Percentiles rank a stretch among this genome's conserved stretches.
These are phyloP conservation scores for Aureobasidium subglaciale DNA, from an alignment of 2,329 filamentous ascomycete species.

Conservation along the genomic window DNA sequence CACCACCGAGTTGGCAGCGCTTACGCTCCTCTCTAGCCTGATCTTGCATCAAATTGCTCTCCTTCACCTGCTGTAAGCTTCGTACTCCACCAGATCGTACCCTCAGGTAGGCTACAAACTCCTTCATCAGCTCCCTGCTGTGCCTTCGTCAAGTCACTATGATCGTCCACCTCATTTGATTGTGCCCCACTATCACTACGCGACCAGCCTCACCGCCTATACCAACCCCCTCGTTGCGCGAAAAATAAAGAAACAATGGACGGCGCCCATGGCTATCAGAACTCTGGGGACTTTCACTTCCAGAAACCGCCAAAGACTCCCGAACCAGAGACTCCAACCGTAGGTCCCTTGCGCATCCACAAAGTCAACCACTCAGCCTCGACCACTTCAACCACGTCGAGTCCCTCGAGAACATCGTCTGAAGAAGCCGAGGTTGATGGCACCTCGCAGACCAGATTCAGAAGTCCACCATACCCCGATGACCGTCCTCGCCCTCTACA, in stretches of 20 bases:
- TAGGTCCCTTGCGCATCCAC: conserved; percentile 73
- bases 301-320: conserved; percentile 27
- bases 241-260: background rate
- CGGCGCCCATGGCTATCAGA: conserved; percentile 40
- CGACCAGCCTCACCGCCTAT: conserved; percentile 6
- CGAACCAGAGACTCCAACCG: conserved; percentile 59
- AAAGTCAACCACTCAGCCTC: conserved; percentile 53
- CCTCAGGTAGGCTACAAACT: background rate
- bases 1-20: conserved; percentile 10
- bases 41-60: background rate
- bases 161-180: conserved; percentile 5
- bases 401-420: conserved; percentile 45
- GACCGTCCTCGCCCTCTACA: conserved; percentile 27
- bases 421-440: conserved; percentile 62
- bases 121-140: background rate
- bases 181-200: conserved; percentile 1
- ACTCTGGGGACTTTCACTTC: conserved; percentile 63
- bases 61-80: background rate
- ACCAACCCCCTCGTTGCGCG: background rate
- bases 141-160: background rate
- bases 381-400: conserved; percentile 31
- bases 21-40: conserved; percentile 9
- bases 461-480: conserved; percentile 44
- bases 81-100: background rate
- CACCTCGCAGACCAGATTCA: conserved; percentile 41